Conservation (phyloP, 768 basidiomycete species). For the Exidia glandulosa region DNA sequence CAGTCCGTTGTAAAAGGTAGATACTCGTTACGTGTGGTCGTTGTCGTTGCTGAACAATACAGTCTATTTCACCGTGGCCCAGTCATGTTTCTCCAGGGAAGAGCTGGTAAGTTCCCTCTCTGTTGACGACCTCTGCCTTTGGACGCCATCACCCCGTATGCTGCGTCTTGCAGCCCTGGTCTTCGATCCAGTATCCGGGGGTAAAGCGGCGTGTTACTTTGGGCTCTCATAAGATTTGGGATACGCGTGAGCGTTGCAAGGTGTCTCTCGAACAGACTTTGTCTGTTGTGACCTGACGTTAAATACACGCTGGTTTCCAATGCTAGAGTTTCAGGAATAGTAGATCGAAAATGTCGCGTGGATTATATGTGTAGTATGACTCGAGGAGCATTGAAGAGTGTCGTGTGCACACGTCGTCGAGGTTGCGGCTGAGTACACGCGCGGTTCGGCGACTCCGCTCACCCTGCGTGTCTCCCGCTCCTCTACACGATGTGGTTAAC, state of each 20-base stretch:
- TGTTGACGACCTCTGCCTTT: too few species aligned
- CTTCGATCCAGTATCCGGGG: too few species aligned
- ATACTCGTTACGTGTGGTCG: neutral
- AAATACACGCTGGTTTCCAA: too few species aligned
- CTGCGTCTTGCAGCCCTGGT: too few species aligned
- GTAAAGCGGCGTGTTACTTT: too few species aligned
- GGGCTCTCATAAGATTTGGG: too few species aligned
- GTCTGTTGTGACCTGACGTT: neutral
- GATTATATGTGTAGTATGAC: neutral
- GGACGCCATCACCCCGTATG: too few species aligned
- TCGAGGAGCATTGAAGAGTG: neutral
- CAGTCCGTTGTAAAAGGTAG: neutral
- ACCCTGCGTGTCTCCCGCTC: neutral
- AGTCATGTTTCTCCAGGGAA: too few species aligned
- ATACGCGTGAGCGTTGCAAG: too few species aligned
- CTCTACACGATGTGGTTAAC: slow-evolving; percentile 36
- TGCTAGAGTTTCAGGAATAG: too few species aligned
- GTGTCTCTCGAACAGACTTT: neutral
- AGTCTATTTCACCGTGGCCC: neutral
- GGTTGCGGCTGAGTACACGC: too few species aligned
- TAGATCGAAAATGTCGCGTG: neutral
- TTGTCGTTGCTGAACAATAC: neutral
- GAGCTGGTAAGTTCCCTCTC: too few species aligned
- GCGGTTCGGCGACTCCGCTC: neutral
- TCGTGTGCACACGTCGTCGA: neutral